phyloP scores from a whole-genome alignment of 257 asterid species.

The Ilex asprella region DNA sequence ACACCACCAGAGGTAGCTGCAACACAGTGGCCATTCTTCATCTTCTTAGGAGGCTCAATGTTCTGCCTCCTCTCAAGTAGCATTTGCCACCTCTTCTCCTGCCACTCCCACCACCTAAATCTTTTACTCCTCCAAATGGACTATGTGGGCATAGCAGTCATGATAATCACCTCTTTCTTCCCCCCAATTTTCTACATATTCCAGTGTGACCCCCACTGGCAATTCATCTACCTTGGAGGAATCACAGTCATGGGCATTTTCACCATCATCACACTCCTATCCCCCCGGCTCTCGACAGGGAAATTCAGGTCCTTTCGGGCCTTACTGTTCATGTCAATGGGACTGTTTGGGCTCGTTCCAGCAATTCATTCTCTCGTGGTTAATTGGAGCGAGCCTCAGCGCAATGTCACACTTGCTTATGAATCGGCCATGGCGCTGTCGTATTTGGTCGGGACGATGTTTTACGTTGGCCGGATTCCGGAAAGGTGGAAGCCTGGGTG shows the following conservation, averaged over 20 bases:
- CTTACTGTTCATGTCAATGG: constrained; percentile 70
- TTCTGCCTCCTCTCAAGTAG: constrained; percentile 89
- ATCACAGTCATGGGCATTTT: constrained; percentile 66
- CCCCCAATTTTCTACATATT: constrained; percentile 95
- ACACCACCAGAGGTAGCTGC: constrained; percentile 23
- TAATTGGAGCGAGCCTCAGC: constrained; percentile 74
- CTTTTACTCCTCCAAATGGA: constrained; percentile 60
- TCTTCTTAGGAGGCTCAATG: constrained; percentile 75
- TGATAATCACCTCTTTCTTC: constrained; percentile 95
- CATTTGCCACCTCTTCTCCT: constrained; percentile 77
- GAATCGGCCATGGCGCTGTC: constrained; percentile 75
- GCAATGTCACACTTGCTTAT: constrained; percentile 45
- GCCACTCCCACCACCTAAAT: constrained; percentile 67
- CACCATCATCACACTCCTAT: constrained; percentile 56
- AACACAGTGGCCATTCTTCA: constrained; percentile 81
- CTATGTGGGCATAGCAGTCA: constrained; percentile 79
- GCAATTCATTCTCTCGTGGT: constrained; percentile 52
- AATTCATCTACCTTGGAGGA: constrained; percentile 55
- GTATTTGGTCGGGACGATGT: constrained; percentile 58
- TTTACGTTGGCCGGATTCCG: constrained; percentile 59
- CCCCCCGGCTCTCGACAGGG: constrained; percentile 56
- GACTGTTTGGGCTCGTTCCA: constrained; percentile 74
- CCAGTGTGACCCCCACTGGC: constrained; percentile 81
- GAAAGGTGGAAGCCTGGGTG: constrained; percentile 93
- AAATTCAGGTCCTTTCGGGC: constrained; percentile 68